phyloP scores from a whole-genome alignment of 2,329 filamentous ascomycete genomes.

The Fusarium sambucinum region DNA sequence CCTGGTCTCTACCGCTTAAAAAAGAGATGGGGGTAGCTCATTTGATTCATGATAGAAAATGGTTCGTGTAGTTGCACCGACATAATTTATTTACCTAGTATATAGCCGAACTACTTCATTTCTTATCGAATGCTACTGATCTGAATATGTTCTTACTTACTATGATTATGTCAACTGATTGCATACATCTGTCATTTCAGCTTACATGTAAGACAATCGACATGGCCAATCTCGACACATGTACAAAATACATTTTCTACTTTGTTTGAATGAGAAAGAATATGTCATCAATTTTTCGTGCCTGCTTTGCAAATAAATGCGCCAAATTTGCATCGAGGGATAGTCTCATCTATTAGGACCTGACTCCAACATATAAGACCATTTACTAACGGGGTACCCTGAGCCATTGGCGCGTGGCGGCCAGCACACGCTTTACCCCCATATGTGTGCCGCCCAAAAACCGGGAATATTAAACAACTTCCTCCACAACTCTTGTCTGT shows the following conservation, averaged over 20 bases:
- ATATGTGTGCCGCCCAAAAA: slow-evolving; percentile 43
- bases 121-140: background rate
- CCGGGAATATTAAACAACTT: slow-evolving; percentile 49
- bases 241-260: background rate
- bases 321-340: slow-evolving; percentile 40
- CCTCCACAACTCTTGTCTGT: slow-evolving; percentile 41
- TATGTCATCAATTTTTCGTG: slow-evolving; percentile 52
- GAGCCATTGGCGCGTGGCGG: slow-evolving; percentile 40
- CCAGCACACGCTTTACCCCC: slow-evolving; percentile 42
- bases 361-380: slow-evolving; percentile 45
- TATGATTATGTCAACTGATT: background rate
- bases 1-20: slow-evolving; percentile 25
- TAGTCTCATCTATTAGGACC: slow-evolving; percentile 50
- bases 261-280: slow-evolving; percentile 35
- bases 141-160: background rate
- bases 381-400: slow-evolving; percentile 45
- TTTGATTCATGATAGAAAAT: slow-evolving; percentile 4
- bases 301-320: slow-evolving; percentile 46
- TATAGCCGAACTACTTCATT: background rate
- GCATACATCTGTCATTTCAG: background rate
- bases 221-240: background rate
- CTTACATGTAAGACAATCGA: background rate
- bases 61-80: slow-evolving; percentile 16
- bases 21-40: slow-evolving; percentile 29
- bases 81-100: slow-evolving; percentile 14